Evolutionary conservation across 2,329 filamentous ascomycete species (phyloP).

Genomic region (Monilinia aucupariae): DNA sequence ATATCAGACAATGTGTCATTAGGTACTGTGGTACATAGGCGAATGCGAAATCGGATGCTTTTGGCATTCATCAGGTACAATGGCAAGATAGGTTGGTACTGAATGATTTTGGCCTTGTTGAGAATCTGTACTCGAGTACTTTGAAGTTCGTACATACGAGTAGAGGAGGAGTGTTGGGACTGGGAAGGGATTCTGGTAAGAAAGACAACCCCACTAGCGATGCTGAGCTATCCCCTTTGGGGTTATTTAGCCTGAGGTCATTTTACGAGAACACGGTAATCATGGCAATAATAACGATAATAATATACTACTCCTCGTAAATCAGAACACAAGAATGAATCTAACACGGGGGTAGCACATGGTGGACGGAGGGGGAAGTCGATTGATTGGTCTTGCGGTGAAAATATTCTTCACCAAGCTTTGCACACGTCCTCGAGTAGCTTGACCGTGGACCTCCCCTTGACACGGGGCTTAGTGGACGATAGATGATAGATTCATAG

Average conservation of each 20-base stretch:
- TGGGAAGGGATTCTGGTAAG: neutral
- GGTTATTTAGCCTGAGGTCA: neutral
- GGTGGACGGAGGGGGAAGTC: neutral
- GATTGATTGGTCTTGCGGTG: neutral
- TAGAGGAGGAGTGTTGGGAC: no score
- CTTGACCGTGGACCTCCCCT: neutral
- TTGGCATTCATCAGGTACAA: neutral
- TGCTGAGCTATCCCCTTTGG: neutral
- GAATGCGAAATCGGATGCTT: neutral
- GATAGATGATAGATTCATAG: no score
- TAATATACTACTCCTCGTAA: neutral
- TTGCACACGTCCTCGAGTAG: neutral
- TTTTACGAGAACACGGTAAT: no score
- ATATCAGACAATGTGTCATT: slow-evolving; percentile 7
- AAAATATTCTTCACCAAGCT: neutral
- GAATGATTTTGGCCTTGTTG: no score
- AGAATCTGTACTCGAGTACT: no score
- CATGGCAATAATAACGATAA: no score
- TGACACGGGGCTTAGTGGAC: neutral
- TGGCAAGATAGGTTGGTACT: no score
- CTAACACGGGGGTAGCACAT: slow-evolving; percentile 2
- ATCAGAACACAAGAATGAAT: neutral
- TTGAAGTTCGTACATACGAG: no score
- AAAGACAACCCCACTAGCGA: neutral
- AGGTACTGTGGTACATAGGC: slow-evolving; percentile 7